Evolutionary conservation across 1,284 basidiomycete species (phyloP), one percentile per base, ranked within the genome.

Genomic region (Ganoderma multipileum): DNA sequence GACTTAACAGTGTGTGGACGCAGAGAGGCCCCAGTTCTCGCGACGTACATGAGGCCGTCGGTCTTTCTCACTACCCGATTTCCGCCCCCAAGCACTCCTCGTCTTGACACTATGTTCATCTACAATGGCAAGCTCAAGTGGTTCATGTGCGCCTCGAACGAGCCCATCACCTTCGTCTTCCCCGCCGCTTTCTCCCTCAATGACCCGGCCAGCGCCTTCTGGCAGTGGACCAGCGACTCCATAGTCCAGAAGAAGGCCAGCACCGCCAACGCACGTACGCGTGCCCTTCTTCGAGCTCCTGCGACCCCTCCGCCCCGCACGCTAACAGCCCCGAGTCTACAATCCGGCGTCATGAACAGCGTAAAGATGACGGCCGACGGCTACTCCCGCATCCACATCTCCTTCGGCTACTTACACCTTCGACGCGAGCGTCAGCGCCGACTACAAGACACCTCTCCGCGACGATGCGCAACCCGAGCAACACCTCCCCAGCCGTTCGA

Each of bases 321-420:
- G 11, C 14, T 47, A 6, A 20, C 44, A 23, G 44, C 20, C n/a
- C 7, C n/a, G 3, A 5, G 11, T 50, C 47, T 42, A 42, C 41
- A 50, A n/a, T 50, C n/a, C 3, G 47, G 47, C n/a, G 12, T 50
- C 47, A 42, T 60, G 23, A n/a, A 36, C 58, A 60, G n/a, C 23
- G n/a, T 60, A 38, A 41, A 7, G 12, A 60, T n/a, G 39, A 60
- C 58, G 20, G 33, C 36, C 38, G 58, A 60, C 16, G 20, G 38
- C 3, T 41, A 60, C 38, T 42, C 9, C 6, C 33, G n/a, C 36
- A 23, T 41, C 23, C 23, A 26, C 38, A 16, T 42, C 33, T n/a
- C 33, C 38, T 60, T 60, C 18, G 36, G 38, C 14, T 60, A 60
- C 58, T 60, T 60, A 41, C 38, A 12, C 20, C 58, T 60, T 60